Base-by-base conservation (phyloP, 2,329 filamentous ascomycete species). In the Thermothelomyces thermophilus region DNA sequence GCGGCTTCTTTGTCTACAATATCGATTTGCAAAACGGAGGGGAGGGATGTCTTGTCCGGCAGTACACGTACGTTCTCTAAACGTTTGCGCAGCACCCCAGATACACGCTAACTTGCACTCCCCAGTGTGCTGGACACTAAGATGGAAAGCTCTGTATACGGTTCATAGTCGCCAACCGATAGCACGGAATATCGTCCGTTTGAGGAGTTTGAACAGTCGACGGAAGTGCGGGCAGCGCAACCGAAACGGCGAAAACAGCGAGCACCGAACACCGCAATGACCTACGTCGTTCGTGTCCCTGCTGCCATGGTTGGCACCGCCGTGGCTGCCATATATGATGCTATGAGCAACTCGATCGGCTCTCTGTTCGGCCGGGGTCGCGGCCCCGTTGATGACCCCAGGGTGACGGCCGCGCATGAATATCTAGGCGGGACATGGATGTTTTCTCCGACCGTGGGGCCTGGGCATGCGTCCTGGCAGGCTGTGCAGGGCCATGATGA, bases 1-100 rank as follows among this genome's bases (percentile, higher is more conserved):
- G 93, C 9, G 85, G 85, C 20, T 97, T 96, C 63, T 95, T 93
- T 60, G 86, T 97, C 26, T 98, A 91, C 69, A 91, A 88, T 57
- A 90, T 98, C 48, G 90, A 98, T 65, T 80, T 98, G 73, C 90
- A 95, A 60, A 87, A 87, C 54, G 93, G 93, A 16, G 93, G 93
- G 20, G 93, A 98, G 69, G 93, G 93, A 0, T 87, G 86, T 42
- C 70, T 98, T 59, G 83, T 90, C 46, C 94, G 94, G 66, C 88
- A 95, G 64, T 95, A 90, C 66, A 94, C 89, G 89, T 95, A 73
- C 76, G 90, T 74, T 50, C 8, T n/a, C 14, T 24, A 13, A 46
- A 24, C n/a, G n/a, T n/a, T 19, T 34, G 13, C 13, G 4, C 19
- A 13, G 11, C 10, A 6, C 8, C 4, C 6, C 3, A 1, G 3